phyloP scores from a whole-genome alignment of 306 rosid species.

The Trifolium dubium region DNA sequence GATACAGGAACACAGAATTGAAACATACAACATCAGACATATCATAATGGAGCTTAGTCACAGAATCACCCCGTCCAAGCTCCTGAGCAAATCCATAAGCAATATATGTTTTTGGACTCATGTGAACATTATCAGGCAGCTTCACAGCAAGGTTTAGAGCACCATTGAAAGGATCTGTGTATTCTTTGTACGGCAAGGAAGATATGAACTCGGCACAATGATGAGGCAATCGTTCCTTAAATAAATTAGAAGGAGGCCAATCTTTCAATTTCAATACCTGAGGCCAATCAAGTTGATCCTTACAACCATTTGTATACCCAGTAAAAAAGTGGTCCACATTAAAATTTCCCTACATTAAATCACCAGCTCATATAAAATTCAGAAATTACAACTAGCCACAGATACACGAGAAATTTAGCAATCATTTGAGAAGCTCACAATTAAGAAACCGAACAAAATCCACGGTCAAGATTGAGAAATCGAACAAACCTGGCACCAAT shows the following conservation, averaged over 20 bases:
- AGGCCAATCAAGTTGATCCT: background rate
- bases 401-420: background rate
- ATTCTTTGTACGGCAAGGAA: conserved; percentile 1
- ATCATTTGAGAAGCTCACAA: background rate
- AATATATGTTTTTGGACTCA: background rate
- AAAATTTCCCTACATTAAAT: background rate
- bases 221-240: background rate
- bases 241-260: background rate
- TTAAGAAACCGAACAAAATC: background rate
- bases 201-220: background rate
- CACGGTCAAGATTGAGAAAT: no score
- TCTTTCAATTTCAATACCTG: background rate
- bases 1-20: background rate
- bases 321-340: background rate
- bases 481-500: background rate
- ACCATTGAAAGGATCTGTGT: background rate
- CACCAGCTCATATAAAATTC: background rate
- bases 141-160: background rate
- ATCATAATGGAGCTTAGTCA: conserved; percentile 5
- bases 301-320: background rate
- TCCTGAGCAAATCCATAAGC: background rate
- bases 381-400: background rate
- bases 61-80: background rate
- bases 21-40: background rate
- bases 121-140: background rate